phyloP scores from a whole-genome alignment of 1,284 basidiomycete species.

The Leccinum pachyderme region DNA sequence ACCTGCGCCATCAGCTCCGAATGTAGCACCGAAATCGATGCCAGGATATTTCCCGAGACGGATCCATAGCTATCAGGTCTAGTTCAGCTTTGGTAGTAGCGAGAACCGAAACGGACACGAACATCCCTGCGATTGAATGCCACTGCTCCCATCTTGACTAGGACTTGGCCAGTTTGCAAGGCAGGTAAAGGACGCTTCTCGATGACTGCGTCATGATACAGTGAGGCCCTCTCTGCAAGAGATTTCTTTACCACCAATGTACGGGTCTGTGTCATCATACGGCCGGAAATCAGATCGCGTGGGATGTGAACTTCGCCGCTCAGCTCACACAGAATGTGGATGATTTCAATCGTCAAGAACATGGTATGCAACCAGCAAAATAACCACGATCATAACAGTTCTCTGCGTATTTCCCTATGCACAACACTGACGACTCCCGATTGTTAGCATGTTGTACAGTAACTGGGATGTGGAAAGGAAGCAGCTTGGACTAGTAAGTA shows the following conservation, averaged over 20 bases:
- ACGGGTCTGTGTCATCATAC: slow-evolving; percentile 23
- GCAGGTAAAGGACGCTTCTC: slow-evolving; percentile 18
- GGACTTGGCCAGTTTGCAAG: slow-evolving; percentile 27
- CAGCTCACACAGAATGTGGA: no score
- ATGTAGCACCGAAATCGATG: slow-evolving; percentile 55
- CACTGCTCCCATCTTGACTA: slow-evolving; percentile 32
- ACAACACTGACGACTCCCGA: no score
- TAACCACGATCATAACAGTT: no score
- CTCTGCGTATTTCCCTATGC: no score
- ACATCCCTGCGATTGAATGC: slow-evolving; percentile 70
- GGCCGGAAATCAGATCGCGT: no score
- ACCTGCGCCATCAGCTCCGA: slow-evolving; percentile 80
- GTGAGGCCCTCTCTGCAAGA: slow-evolving; percentile 29
- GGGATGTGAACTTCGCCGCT: no score
- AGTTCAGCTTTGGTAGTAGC: neutral
- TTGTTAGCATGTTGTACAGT: no score
- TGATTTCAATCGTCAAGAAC: no score
- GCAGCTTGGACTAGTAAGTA: no score
- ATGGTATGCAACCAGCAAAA: no score
- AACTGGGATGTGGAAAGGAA: no score
- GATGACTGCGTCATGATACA: slow-evolving; percentile 54
- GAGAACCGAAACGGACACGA: slow-evolving; percentile 22
- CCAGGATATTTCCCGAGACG: slow-evolving; percentile 69
- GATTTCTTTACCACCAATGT: slow-evolving; percentile 45
- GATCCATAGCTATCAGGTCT: slow-evolving; percentile 61